Conservation (phyloP, 2,329 filamentous ascomycete genomes). For the Escovopsis sp. region DNA sequence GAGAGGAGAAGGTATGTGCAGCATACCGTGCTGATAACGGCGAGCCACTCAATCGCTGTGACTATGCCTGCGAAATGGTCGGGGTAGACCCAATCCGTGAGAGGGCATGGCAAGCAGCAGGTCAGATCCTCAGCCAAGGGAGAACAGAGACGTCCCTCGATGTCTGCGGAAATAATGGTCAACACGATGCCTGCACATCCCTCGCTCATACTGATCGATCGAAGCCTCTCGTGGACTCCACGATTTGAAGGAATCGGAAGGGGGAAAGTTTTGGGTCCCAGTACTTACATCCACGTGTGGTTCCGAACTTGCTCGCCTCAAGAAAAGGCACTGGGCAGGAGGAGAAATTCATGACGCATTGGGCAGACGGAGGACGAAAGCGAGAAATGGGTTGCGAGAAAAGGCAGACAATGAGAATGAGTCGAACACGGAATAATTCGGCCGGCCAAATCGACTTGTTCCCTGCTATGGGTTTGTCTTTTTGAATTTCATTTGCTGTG, state of each 20-base stretch:
- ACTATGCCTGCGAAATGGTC: constrained; percentile 46
- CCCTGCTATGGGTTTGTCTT: too few species aligned
- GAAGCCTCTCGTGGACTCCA: background rate
- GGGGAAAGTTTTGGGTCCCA: background rate
- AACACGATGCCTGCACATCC: constrained; percentile 1
- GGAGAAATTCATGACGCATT: constrained; percentile 15
- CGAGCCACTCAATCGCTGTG: constrained; percentile 64
- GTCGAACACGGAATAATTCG: too few species aligned
- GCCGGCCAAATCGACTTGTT: too few species aligned
- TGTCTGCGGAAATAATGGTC: constrained; percentile 28
- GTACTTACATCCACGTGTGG: constrained; percentile 48
- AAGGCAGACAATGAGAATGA: too few species aligned
- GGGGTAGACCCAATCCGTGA: constrained; percentile 60
- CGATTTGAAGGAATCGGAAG: background rate
- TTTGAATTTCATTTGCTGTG: too few species aligned
- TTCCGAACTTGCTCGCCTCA: constrained; percentile 44
- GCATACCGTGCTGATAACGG: constrained; percentile 56
- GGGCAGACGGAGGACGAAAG: background rate
- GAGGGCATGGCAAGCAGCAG: constrained; percentile 86
- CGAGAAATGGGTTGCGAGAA: background rate
- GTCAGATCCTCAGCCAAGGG: constrained; percentile 31
- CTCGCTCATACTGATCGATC: too few species aligned
- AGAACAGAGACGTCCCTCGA: constrained; percentile 41
- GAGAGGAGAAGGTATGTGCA: constrained; percentile 66
- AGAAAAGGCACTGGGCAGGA: constrained; percentile 56